Conservation (phyloP, 2,329 filamentous ascomycete genomes). For the Macrophomina phaseolina region DNA sequence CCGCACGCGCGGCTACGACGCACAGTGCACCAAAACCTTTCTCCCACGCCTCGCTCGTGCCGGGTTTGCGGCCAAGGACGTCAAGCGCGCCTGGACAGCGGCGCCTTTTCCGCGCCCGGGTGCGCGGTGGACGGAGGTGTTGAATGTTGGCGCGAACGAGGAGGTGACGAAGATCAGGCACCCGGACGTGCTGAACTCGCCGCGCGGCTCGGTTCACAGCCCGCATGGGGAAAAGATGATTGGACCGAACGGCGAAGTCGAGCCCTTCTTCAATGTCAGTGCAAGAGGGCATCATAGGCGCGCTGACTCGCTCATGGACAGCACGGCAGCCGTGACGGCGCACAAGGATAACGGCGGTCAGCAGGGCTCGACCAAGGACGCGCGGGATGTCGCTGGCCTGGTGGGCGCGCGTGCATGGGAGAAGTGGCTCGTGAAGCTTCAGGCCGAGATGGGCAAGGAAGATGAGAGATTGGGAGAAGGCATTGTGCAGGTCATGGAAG, state of each 20-base stretch:
- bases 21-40: constrained; percentile 81
- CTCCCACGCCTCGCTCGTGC: constrained; percentile 73
- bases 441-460: constrained; percentile 80
- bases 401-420: constrained; percentile 93
- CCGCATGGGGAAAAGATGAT: constrained; percentile 42
- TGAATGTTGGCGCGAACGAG: constrained; percentile 42
- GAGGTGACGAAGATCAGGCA: constrained; percentile 29
- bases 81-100: constrained; percentile 87
- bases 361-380: constrained; percentile 63
- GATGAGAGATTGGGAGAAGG: constrained; percentile 60
- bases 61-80: constrained; percentile 69
- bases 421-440: constrained; percentile 88
- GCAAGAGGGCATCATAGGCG: neutral
- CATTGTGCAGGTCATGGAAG: constrained; percentile 63
- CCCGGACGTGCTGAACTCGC: constrained; percentile 18
- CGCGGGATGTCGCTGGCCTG: constrained; percentile 78
- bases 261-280: neutral
- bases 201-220: neutral
- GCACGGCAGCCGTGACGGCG: neutral
- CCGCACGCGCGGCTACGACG: constrained; percentile 87
- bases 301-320: constrained; percentile 17
- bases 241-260: constrained; percentile 38
- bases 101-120: constrained; percentile 73
- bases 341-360: neutral
- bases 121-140: constrained; percentile 44